Evolutionary conservation across 2,329 filamentous ascomycete genomes (phyloP).

Genomic region (Mycosphaerella sp.): DNA sequence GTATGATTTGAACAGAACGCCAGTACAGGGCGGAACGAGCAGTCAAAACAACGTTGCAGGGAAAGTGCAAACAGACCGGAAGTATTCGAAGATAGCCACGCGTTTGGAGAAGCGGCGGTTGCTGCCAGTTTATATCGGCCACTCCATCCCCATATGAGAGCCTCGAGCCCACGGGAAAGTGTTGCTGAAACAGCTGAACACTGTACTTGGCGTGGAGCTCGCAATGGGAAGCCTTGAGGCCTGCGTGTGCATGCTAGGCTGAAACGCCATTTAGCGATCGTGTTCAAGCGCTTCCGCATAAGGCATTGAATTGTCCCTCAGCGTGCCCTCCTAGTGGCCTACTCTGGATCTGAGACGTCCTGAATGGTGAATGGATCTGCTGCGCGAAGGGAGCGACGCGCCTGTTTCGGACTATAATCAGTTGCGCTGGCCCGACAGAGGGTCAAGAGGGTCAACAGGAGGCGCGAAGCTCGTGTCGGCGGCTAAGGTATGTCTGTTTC

Average conservation of each 20-base stretch:
- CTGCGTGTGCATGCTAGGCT: constrained; percentile 15
- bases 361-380: constrained; percentile 16
- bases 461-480: constrained; percentile 21
- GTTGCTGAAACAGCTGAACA: constrained; percentile 18
- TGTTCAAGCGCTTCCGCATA: constrained; percentile 19
- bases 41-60: constrained; percentile 29
- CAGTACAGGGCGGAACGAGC: constrained; percentile 31
- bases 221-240: constrained; percentile 2
- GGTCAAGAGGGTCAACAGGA: constrained; percentile 6
- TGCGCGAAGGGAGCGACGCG: constrained; percentile 23
- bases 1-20: constrained; percentile 14
- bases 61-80: constrained; percentile 26
- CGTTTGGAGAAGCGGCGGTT: constrained; percentile 8
- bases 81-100: constrained; percentile 12
- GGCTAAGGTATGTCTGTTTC: constrained; percentile 11
- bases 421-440: constrained; percentile 4
- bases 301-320: neutral
- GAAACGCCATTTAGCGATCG: constrained; percentile 16
- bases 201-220: neutral
- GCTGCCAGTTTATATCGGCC: constrained; percentile 21
- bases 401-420: constrained; percentile 28
- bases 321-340: constrained; percentile 18
- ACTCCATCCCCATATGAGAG: neutral
- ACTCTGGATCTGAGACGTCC: constrained; percentile 19
- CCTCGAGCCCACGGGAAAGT: neutral